Conservation (phyloP, 495 filamentous ascomycete genomes). For the Penicillium bovifimosum region DNA sequence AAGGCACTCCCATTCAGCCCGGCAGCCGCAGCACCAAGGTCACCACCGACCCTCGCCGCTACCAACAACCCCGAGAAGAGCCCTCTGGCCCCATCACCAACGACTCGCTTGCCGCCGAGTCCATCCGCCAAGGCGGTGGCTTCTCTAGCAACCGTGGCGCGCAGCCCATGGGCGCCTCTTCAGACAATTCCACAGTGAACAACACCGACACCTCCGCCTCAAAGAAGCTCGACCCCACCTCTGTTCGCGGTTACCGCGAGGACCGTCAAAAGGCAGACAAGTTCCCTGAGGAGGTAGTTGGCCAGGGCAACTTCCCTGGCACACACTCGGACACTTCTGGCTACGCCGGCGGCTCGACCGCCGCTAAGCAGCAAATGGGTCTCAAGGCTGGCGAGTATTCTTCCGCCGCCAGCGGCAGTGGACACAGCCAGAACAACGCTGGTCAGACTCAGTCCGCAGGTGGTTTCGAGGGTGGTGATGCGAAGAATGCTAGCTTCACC, state of each 20-base stretch:
- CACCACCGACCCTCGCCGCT: constrained; percentile 45
- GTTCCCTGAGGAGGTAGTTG: constrained; percentile 47
- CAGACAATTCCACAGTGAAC: constrained; percentile 47
- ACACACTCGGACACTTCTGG: constrained; percentile 37
- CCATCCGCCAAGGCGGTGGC: constrained; percentile 43
- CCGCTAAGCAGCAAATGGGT: constrained; percentile 34
- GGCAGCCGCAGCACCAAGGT: constrained; percentile 41
- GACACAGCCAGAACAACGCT: constrained; percentile 25
- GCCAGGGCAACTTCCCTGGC: constrained; percentile 45
- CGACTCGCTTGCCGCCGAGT: constrained; percentile 64
- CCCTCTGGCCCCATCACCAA: constrained; percentile 51
- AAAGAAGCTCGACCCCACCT: constrained; percentile 44
- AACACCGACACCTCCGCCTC: constrained; percentile 53
- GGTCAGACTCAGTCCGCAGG: constrained; percentile 36
- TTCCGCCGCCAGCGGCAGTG: constrained; percentile 23
- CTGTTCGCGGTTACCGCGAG: constrained; percentile 43
- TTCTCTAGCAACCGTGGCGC: constrained; percentile 50
- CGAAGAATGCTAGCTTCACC: constrained; percentile 55
- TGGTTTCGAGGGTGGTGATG: constrained; percentile 43
- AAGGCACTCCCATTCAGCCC: constrained; percentile 40
- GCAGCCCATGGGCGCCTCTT: constrained; percentile 43
- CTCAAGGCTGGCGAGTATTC: constrained; percentile 23
- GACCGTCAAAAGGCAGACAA: constrained; percentile 39
- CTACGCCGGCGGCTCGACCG: constrained; percentile 40
- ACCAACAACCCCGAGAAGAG: constrained; percentile 43